Conservation (phyloP, 148 eudicot genomes). For the Persicaria tinctoria region DNA sequence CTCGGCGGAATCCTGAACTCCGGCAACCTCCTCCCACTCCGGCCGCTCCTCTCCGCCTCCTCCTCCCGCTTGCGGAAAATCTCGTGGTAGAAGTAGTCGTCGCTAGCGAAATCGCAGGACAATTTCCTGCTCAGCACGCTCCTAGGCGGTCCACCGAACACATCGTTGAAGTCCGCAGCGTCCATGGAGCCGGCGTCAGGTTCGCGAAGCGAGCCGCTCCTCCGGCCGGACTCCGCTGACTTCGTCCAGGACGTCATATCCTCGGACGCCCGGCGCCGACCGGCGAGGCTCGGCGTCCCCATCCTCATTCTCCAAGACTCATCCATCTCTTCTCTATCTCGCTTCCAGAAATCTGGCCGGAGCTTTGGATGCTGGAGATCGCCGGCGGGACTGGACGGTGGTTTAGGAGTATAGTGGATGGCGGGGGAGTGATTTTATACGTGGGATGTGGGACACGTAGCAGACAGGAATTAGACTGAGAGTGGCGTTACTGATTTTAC, state of each 20-base stretch:
- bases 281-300: neutral
- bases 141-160: slow-evolving; percentile 70
- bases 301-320: slow-evolving; percentile 8
- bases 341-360: neutral
- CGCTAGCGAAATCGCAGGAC: slow-evolving; percentile 24
- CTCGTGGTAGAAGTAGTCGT: slow-evolving; percentile 38
- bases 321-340: neutral
- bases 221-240: neutral
- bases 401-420: neutral
- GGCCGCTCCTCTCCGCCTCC: neutral
- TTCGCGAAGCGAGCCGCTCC: neutral
- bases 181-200: neutral
- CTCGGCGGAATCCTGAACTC: neutral
- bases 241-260: neutral
- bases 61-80: slow-evolving; percentile 34
- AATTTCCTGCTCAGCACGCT: slow-evolving; percentile 38
- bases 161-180: slow-evolving; percentile 38
- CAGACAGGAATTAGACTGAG: neutral
- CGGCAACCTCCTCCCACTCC: neutral
- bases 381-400: neutral
- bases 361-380: neutral
- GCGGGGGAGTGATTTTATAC: neutral
- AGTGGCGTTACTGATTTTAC: neutral
- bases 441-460: neutral
- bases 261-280: slow-evolving; percentile 6